These are phyloP conservation scores for Collybiopsis luxurians DNA, from an alignment of 768 basidiomycete species.

Conservation along the genomic window DNA sequence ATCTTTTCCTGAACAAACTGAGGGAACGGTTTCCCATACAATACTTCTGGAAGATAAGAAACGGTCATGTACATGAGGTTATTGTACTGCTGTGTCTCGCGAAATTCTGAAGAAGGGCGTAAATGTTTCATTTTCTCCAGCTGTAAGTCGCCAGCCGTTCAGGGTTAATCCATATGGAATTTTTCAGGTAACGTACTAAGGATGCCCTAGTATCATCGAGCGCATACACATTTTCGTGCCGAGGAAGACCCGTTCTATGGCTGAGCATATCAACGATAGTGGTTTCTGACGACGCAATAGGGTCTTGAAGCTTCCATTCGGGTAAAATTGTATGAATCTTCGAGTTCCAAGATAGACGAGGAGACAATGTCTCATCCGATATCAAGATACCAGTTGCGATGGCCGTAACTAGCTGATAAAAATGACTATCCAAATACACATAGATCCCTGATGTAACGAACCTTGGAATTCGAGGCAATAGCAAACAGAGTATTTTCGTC, in stretches of 20 bases:
- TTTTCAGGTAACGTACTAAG: slow-evolving; percentile 16
- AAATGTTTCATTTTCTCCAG: slow-evolving; percentile 5
- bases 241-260: slow-evolving; percentile 26
- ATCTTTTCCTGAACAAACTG: slow-evolving; percentile 15
- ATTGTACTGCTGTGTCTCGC: slow-evolving; percentile 23
- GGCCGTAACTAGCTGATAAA: slow-evolving; percentile 15
- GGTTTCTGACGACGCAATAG: slow-evolving; percentile 13
- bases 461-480: slow-evolving; percentile 20
- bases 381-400: slow-evolving; percentile 17
- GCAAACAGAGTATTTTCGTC: slow-evolving; percentile 13
- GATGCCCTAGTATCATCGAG: slow-evolving; percentile 7
- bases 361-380: slow-evolving; percentile 13
- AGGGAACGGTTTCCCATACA: slow-evolving; percentile 14
- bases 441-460: background rate
- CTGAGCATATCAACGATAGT: slow-evolving; percentile 24
- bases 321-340: slow-evolving; percentile 17
- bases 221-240: slow-evolving; percentile 17
- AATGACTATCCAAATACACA: too few relatives aligned
- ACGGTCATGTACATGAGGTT: slow-evolving; percentile 25
- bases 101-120: slow-evolving; percentile 22
- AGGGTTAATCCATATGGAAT: background rate
- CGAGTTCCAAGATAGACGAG: slow-evolving; percentile 15
- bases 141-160: slow-evolving; percentile 15
- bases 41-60: slow-evolving; percentile 18
- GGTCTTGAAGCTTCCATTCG: slow-evolving; percentile 19